Evolutionary conservation across 73 alveolate genomes (phyloP).

Genomic region (Tetrahymena malaccensis): DNA sequence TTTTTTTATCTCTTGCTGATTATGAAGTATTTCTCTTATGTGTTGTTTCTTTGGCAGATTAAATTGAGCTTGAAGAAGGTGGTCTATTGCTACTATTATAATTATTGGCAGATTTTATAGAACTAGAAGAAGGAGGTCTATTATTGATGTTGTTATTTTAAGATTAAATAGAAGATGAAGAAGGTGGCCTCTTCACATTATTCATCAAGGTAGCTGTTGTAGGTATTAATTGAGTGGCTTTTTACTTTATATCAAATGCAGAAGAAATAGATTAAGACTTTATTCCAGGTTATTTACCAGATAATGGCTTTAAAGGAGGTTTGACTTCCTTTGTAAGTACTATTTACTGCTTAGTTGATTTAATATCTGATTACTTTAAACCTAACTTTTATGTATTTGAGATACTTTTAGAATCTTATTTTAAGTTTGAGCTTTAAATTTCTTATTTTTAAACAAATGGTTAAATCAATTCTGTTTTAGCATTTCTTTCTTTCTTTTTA

Average conservation of each 20-base stretch:
- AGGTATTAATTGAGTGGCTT: background rate
- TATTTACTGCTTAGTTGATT: background rate
- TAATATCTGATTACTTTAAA: background rate
- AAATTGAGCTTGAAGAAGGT: background rate
- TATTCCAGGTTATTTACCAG: background rate
- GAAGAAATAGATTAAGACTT: background rate
- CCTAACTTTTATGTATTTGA: background rate
- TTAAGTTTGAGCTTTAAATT: background rate
- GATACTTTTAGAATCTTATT: background rate
- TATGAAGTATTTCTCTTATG: background rate
- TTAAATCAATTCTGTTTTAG: background rate
- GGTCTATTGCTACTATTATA: background rate
- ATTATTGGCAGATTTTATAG: background rate
- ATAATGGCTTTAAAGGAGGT: background rate
- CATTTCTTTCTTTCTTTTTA: background rate
- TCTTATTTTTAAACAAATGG: background rate
- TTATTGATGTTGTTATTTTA: background rate
- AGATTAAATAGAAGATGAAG: background rate
- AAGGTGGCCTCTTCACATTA: background rate
- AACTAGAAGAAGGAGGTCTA: background rate
- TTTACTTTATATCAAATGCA: background rate
- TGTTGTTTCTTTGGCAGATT: background rate
- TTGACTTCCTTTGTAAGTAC: background rate
- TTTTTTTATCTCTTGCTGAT: background rate
- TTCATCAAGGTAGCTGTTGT: background rate